Base-by-base conservation (phyloP, 495 filamentous ascomycete genomes). In the Talaromyces nanjingensis region DNA sequence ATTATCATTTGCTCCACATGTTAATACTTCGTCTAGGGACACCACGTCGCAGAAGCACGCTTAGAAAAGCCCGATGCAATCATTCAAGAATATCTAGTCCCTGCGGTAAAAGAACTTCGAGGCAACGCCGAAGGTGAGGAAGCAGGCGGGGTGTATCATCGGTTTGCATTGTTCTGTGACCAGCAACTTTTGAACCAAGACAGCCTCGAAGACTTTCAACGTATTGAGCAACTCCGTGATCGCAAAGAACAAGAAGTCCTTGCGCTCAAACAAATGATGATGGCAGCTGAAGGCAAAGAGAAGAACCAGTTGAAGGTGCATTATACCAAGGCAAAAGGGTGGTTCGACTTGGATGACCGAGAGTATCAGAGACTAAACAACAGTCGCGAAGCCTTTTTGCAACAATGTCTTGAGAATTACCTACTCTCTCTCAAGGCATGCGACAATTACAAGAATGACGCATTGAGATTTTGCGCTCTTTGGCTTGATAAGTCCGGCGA, bases 131-230 rank as follows among this genome's bases (percentile, higher is more conserved):
- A 88, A 45, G 88, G 90, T 8, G 81, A 85, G 65, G 88, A 91
- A 60, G 90, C 93, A 6, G 92, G 93, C 6, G 83, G 89, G 68
- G 96, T 97, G 8, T 97, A 90, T 68, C 91, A 97, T 71, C 90
- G 94, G 65, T 98, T 97, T 72, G 94, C 94, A 60, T 84, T 85
- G 60, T 99, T 97, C 69, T 99, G 94, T 71, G 93, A 99, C 71
- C 86, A 89, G 66, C 94, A 98, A 70, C 78, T 98, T 12, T 86
- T 96, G 64, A 93, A 92, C 70, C 83, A 86, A 2, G 91, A 93
- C 60, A 86, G 87, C 59, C 75, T 91, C 20, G 92, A 97, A 70
- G 94, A 99, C 65, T 86, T 96, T 65, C 83, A 86, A 53, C 88
- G 94, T 14, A 81, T 96, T 39, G 81, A 91, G 68, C 91, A 86